phyloP scores from a whole-genome alignment of 2,329 filamentous ascomycete species.

The Pseudocercospora fuligena region DNA sequence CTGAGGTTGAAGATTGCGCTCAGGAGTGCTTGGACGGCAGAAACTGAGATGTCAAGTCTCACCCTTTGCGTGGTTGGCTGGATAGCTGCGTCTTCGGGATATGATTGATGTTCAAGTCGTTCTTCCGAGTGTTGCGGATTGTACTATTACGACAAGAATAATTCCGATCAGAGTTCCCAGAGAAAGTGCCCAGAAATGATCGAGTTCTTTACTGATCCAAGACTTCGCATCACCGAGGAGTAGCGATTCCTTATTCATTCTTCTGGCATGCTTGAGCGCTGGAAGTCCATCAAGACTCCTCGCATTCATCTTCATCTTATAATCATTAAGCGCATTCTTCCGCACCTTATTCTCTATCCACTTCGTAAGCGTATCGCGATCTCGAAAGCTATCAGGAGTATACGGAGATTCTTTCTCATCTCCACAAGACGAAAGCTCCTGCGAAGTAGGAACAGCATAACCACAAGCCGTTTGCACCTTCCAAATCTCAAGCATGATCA shows the following conservation, averaged over 20 bases:
- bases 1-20: too few relatives aligned
- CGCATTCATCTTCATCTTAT: constrained; percentile 1
- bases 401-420: background rate
- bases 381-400: background rate
- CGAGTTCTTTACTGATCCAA: background rate
- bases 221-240: background rate
- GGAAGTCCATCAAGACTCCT: background rate
- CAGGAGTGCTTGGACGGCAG: too few relatives aligned
- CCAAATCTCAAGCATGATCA: constrained; percentile 66
- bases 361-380: background rate
- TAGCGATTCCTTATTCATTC: background rate
- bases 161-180: background rate
- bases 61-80: too few relatives aligned
- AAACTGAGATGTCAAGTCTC: too few relatives aligned
- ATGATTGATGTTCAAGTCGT: too few relatives aligned
- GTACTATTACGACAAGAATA: background rate
- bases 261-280: background rate
- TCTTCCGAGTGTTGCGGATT: too few relatives aligned
- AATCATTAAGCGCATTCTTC: background rate
- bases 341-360: background rate
- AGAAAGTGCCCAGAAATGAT: background rate
- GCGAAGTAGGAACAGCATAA: background rate
- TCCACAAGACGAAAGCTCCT: background rate
- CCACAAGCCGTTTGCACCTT: constrained; percentile 46
- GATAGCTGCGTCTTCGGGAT: too few relatives aligned